Evolutionary conservation across 495 filamentous ascomycete species (phyloP).

Genomic region (Neurospora sp.): DNA sequence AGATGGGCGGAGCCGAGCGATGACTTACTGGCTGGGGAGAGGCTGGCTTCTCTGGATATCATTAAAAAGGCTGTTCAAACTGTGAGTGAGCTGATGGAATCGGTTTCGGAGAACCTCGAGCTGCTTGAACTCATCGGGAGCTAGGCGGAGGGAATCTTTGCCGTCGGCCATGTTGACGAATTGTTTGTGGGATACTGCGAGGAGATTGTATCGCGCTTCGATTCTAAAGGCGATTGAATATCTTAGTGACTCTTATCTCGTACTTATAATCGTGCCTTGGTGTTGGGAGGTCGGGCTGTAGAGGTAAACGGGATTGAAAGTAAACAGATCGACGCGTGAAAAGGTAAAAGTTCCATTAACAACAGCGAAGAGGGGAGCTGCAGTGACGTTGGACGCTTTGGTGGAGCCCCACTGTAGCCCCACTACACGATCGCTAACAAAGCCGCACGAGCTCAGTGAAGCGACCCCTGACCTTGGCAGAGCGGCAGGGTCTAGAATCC

Average conservation of each 20-base stretch:
- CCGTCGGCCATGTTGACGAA: conserved; percentile 27
- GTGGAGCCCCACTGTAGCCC: not conserved
- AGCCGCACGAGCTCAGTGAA: not conserved
- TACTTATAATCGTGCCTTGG: not conserved
- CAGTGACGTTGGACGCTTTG: not conserved
- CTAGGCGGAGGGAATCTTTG: conserved; percentile 29
- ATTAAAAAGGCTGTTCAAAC: conserved; percentile 49
- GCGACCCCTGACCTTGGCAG: not conserved
- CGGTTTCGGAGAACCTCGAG: conserved; percentile 68
- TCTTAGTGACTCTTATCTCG: not conserved
- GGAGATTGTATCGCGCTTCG: not conserved
- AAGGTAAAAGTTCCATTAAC: not conserved
- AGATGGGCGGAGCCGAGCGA: not conserved
- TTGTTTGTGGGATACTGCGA: not conserved
- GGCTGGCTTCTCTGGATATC: conserved; percentile 24
- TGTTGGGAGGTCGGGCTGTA: not conserved
- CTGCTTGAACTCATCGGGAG: conserved; percentile 54
- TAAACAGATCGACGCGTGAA: not conserved
- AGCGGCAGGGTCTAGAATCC: not conserved
- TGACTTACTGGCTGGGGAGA: conserved; percentile 26
- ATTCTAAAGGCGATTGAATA: not conserved
- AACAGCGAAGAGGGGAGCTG: not conserved
- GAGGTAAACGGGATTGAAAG: not conserved
- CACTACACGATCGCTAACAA: not conserved
- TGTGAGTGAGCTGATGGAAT: conserved; percentile 56